Conservation (phyloP, 345 rosid species). For the Populus deltoides region DNA sequence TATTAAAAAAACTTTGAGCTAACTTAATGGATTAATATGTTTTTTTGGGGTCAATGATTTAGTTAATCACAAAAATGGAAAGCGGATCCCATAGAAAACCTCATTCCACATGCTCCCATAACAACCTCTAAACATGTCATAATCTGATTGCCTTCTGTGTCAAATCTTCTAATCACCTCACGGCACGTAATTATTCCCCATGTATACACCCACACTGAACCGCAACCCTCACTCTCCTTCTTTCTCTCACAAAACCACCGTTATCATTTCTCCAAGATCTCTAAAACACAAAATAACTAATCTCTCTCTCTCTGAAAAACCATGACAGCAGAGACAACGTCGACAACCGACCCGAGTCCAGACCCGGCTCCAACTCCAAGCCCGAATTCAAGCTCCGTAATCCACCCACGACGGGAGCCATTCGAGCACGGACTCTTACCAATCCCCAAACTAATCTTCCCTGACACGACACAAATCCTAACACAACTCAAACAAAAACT, state of each 20-base stretch:
- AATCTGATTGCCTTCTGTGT: not conserved
- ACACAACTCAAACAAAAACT: slow-evolving; percentile 66
- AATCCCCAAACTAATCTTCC: slow-evolving; percentile 80
- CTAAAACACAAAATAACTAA: not conserved
- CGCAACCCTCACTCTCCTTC: not conserved
- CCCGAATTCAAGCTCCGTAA: slow-evolving; percentile 38
- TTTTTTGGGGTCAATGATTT: no score
- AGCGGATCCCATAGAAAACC: not conserved
- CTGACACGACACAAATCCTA: slow-evolving; percentile 79
- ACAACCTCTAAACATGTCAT: not conserved
- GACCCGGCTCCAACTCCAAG: not conserved
- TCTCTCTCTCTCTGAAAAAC: not conserved
- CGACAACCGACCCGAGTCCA: slow-evolving; percentile 6
- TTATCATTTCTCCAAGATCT: slow-evolving; percentile 11
- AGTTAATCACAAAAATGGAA: not conserved
- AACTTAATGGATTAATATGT: no score
- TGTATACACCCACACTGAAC: not conserved
- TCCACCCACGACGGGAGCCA: slow-evolving; percentile 87
- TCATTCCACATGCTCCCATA: not conserved
- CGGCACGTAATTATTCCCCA: not conserved
- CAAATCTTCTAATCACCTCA: not conserved
- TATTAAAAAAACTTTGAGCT: no score
- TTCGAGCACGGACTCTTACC: slow-evolving; percentile 97
- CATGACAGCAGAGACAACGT: slow-evolving; percentile 15
- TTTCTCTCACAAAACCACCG: slow-evolving; percentile 1